A percentile compares a stretch with the other conserved stretches of the same genome.
phyloP scores from a whole-genome alignment of 2,329 filamentous ascomycete species.

The Botryotinia globosa region DNA sequence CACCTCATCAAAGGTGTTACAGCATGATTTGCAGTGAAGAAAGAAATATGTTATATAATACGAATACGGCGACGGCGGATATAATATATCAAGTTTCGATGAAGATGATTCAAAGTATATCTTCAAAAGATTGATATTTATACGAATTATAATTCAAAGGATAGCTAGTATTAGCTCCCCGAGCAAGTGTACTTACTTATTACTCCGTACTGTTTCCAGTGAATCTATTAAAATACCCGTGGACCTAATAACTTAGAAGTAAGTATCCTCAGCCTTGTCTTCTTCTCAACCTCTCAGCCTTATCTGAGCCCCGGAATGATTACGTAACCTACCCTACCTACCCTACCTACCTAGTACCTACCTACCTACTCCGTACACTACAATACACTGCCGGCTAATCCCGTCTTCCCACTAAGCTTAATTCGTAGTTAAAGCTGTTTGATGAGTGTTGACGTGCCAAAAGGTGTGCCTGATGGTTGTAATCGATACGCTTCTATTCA shows the following conservation, averaged over 20 bases:
- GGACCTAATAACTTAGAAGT: too few relatives aligned
- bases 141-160: background rate
- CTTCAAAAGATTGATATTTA: slow-evolving; percentile 10
- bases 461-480: slow-evolving; percentile 19
- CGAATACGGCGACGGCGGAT: background rate
- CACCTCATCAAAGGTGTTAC: background rate
- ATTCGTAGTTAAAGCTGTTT: slow-evolving; percentile 11
- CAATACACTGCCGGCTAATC: background rate
- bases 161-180: too few relatives aligned
- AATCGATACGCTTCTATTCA: background rate
- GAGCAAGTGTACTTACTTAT: too few relatives aligned
- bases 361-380: too few relatives aligned
- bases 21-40: background rate
- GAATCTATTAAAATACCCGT: too few relatives aligned
- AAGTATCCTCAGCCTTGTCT: background rate
- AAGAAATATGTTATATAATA: background rate
- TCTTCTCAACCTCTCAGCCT: background rate
- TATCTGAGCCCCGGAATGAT: background rate
- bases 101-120: background rate
- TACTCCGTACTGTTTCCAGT: too few relatives aligned
- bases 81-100: background rate
- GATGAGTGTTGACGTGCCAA: slow-evolving; percentile 20
- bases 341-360: too few relatives aligned
- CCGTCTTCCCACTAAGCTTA: background rate
- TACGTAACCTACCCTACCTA: background rate